Evolutionary conservation across 345 rosid genomes (phyloP), one percentile per base, ranked within the genome.

Genomic region (rapeseed (Brassica napus)): DNA sequence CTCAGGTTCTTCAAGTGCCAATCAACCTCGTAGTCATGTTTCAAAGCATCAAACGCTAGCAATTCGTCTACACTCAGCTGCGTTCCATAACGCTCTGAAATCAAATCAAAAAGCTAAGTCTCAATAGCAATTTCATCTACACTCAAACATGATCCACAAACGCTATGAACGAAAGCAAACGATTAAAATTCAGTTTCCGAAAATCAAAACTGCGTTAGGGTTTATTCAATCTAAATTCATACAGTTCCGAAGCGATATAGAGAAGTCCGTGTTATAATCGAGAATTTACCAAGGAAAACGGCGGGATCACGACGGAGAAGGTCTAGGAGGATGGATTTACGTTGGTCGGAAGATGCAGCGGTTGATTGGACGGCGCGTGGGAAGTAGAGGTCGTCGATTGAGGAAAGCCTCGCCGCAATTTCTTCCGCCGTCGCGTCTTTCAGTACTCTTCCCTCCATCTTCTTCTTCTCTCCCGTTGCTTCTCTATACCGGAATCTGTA

Each of bases 251-350:
- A 54, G 1, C 0, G 5, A n/a, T 4, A 10, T 34, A 31, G 9
- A 0, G 1, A 32, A 30, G 31, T 18, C 7, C 23, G 21, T 10
- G 21, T 1, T 62, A 2, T 0, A 37, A 77, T 60, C 5, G 24
- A 39, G 18, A 23, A 47, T 8, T 79, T 63, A 92, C 98, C 98
- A 2, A 92, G 82, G 84, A 92, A 93, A 39, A 94, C 92, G 85
- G 97, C 90, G 82, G 81, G 88, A 79, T 92, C 97, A 15, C 98
- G 90, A 52, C 86, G 83, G 77, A 94, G 95, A 77, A 94, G 98
- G 85, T 94, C 92, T 74, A 83, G 88, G 81, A 94, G 92, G 73
- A 94, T 82, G 75, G 92, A 83, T 81, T 92, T 87, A 74, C 98
- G 98, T 65, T 83, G 88, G 63, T 92, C 84, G 64, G 96, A 87